These are phyloP conservation scores for Aphanomyces euteiches DNA, from an alignment of 352 stramenopile genomes.

Conservation along the genomic window DNA sequence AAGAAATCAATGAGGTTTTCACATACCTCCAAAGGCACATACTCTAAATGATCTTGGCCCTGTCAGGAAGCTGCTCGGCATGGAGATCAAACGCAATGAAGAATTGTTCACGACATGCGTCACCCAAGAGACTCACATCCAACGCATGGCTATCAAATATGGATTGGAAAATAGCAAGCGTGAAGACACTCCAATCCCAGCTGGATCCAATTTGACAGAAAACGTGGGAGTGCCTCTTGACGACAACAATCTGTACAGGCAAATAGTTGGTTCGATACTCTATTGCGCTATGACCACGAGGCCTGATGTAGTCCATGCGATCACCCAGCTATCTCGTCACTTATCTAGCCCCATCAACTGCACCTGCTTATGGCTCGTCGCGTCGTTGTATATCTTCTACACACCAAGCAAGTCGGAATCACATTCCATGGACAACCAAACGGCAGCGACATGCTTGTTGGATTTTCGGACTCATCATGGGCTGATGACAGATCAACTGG, in stretches of 20 bases:
- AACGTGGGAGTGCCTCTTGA: neutral
- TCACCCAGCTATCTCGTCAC: constrained; percentile 11
- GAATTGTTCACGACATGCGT: neutral
- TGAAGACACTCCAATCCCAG: neutral
- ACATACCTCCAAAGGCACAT: neutral
- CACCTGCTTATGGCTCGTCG: constrained; percentile 6
- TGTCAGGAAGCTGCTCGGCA: neutral
- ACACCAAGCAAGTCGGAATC: constrained; percentile 1
- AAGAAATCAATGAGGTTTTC: neutral
- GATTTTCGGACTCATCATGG: no score
- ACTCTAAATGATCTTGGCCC: neutral
- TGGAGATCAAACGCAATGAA: constrained; percentile 4
- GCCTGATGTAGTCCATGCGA: constrained; percentile 14
- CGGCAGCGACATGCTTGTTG: constrained; percentile 10
- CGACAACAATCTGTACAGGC: constrained; percentile 3
- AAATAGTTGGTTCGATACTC: constrained; percentile 7
- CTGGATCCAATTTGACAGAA: neutral
- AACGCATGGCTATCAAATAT: neutral
- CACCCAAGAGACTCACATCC: neutral
- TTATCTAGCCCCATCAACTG: neutral
- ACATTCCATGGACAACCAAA: constrained; percentile 1
- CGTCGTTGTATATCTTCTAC: constrained; percentile 10
- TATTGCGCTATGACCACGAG: constrained; percentile 11
- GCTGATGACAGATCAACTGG: no score
- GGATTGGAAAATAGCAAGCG: neutral